Percentiles rank a stretch among this genome's conserved stretches.
Evolutionary conservation across 2,329 filamentous ascomycete species (phyloP).

Genomic region (Mycogone perniciosa): DNA sequence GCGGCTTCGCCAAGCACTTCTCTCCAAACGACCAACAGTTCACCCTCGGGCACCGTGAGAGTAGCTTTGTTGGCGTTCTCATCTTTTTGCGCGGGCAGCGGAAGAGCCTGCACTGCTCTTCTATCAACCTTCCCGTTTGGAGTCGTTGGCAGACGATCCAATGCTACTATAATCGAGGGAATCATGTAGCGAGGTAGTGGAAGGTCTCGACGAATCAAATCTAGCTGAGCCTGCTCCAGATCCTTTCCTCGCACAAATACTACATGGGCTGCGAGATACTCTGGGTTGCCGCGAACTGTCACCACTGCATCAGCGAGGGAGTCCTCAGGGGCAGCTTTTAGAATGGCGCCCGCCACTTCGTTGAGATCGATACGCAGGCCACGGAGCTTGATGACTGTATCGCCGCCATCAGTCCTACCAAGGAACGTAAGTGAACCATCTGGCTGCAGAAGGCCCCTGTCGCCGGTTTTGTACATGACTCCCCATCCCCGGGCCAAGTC

Average conservation of each 20-base stretch:
- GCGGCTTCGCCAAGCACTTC: not conserved
- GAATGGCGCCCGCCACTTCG: conserved; percentile 29
- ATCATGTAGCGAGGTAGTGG: conserved; percentile 29
- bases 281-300: conserved; percentile 13
- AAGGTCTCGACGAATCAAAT: conserved; percentile 11
- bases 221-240: not conserved
- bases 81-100: conserved; percentile 13
- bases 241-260: conserved; percentile 10
- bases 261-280: conserved; percentile 24
- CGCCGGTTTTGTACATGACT: conserved; percentile 34
- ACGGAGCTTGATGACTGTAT: conserved; percentile 40
- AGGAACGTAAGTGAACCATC: conserved; percentile 30
- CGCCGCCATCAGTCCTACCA: conserved; percentile 31
- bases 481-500: conserved; percentile 1
- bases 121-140: conserved; percentile 26
- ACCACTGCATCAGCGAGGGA: conserved; percentile 19
- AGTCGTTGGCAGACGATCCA: conserved; percentile 24
- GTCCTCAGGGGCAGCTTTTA: conserved; percentile 12
- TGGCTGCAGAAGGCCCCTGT: conserved; percentile 28
- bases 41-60: not conserved
- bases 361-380: conserved; percentile 40
- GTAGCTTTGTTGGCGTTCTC: not conserved
- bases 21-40: not conserved
- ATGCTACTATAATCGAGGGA: conserved; percentile 21
- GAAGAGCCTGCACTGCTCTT: conserved; percentile 16